Evolutionary conservation across 2,329 filamentous ascomycete species (phyloP).

Genomic region (Fonsecaea multimorphosa): DNA sequence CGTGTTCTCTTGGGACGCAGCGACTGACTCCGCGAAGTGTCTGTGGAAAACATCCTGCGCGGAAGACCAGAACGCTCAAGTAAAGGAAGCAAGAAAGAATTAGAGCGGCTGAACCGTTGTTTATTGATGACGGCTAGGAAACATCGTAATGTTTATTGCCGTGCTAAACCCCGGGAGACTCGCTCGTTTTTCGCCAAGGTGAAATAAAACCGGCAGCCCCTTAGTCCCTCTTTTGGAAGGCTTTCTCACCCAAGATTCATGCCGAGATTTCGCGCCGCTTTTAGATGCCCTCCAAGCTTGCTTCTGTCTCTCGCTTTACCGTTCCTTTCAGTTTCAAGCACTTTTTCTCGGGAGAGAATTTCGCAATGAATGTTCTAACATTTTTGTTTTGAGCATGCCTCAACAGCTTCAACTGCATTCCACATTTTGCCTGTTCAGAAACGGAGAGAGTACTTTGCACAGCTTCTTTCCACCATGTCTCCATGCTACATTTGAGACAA

Average conservation of each 20-base stretch:
- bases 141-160: slow-evolving; percentile 6
- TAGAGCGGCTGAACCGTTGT: not conserved
- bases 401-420: no score
- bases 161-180: slow-evolving; percentile 2
- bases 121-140: slow-evolving; percentile 2
- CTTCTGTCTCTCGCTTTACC: no score
- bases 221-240: not conserved
- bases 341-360: no score
- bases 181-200: not conserved
- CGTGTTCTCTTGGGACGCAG: slow-evolving; percentile 42
- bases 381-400: no score
- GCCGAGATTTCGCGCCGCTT: no score
- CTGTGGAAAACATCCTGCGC: slow-evolving; percentile 42
- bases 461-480: not conserved
- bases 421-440: no score
- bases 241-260: not conserved
- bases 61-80: not conserved
- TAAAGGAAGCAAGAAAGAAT: not conserved
- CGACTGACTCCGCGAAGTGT: slow-evolving; percentile 35
- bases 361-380: no score
- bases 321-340: no score
- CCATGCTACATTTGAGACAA: not conserved
- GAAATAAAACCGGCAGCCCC: not conserved
- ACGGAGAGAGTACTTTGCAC: no score
- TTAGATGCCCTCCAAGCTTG: no score